Conservation (phyloP, 164 flowering plant species). For the Euptelea pleiosperma region DNA sequence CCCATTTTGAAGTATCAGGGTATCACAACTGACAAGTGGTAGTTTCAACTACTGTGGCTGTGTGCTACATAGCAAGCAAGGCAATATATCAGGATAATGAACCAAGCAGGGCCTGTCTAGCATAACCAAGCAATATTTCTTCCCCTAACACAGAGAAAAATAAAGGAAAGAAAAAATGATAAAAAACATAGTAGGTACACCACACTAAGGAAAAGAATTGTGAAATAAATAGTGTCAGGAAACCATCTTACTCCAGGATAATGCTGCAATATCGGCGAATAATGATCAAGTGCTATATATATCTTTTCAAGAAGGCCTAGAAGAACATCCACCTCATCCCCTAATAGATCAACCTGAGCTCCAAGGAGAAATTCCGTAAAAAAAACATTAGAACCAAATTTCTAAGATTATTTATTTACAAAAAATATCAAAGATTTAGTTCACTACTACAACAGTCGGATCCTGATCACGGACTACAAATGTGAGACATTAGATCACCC, state of each 20-base stretch:
- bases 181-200: background rate
- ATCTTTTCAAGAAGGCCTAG: slow-evolving; percentile 76
- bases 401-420: background rate
- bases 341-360: slow-evolving; percentile 83
- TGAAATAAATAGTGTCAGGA: background rate
- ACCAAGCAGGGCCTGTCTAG: too few relatives aligned
- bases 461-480: background rate
- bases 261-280: slow-evolving; percentile 77
- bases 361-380: slow-evolving; percentile 10
- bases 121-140: too few relatives aligned
- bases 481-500: background rate
- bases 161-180: background rate
- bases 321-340: slow-evolving; percentile 83
- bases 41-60: too few relatives aligned
- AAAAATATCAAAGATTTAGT: background rate
- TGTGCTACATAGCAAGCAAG: too few relatives aligned
- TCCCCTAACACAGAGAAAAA: background rate
- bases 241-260: slow-evolving; percentile 83
- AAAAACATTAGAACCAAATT: background rate
- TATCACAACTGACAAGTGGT: too few relatives aligned
- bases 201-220: background rate
- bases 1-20: too few relatives aligned
- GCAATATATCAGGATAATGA: too few relatives aligned
- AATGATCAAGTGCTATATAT: slow-evolving; percentile 90
- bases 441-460: background rate